Base-by-base conservation (phyloP, 2,329 filamentous ascomycete genomes). In the Pseudogymnoascus sp. region DNA sequence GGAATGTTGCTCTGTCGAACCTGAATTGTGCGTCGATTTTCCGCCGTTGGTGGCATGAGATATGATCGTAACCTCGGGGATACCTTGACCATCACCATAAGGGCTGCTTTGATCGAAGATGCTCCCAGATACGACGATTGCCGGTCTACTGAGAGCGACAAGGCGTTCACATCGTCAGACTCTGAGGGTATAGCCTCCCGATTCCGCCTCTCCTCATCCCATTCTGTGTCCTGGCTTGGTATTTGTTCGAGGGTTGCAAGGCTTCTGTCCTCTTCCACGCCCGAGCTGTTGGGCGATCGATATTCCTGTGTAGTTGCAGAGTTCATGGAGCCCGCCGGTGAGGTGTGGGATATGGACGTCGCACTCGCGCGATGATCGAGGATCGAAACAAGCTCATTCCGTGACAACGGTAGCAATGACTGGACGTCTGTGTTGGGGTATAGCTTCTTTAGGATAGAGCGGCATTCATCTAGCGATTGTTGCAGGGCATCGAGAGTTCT, bases 21-120 rank as follows among this genome's bases (percentile, higher is more conserved):
- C 11, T 62, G 63, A 28, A 63, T 63, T 26, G 65, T 53, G 61
- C 69, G 68, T 53, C 68, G 70, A 11, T 65, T 69, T 10, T 38
- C 46, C 22, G 59, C 67, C 40, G 65, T 65, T 28, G 64, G 43
- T 43, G 71, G 67, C 10, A 78, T 74, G 61, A 83, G 79, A 63
- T 80, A 78, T 1, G 78, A 73, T 41, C 77, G 75, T 28, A 79
- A 78, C 16, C 78, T 76, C 2, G 83, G 83, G 63, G 82, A 81
- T 50, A 83, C 78, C 74, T 78, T 68, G 11, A 74, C 68, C 72
- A 91, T 90, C 56, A 90, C 88, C 75, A 89, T 85, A 37, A 91
- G 79, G 1, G 88, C 88, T 1, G 88, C 88, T 70, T 89, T 89
- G 70, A 91, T 88, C 5, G 88, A 91, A 0, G 89, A 91, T 14